Evolutionary conservation across 1,284 basidiomycete species (phyloP).

Genomic region (Leccinum pseudoinsigne): DNA sequence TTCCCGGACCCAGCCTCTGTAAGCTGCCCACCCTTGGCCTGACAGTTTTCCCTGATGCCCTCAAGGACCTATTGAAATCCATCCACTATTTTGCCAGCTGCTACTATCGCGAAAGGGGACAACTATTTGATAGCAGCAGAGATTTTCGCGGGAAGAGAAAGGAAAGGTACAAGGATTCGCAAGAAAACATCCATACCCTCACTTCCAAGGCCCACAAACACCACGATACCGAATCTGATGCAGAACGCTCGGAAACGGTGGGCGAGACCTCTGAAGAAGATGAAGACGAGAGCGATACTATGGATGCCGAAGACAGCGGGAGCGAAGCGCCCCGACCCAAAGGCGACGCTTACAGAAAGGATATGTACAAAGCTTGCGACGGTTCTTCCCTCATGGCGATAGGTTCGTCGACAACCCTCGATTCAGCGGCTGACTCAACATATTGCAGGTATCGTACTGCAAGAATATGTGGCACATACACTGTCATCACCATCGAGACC

Average conservation of each 20-base stretch:
- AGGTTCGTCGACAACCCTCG: slow-evolving; percentile 41
- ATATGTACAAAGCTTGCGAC: slow-evolving; percentile 76
- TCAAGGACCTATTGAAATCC: slow-evolving; percentile 67
- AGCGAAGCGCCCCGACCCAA: slow-evolving; percentile 9
- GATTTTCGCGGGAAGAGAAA: slow-evolving; percentile 47
- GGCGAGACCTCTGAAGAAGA: slow-evolving; percentile 25
- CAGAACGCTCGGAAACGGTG: slow-evolving; percentile 21
- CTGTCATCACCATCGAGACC: slow-evolving; percentile 11
- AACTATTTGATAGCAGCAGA: slow-evolving; percentile 52
- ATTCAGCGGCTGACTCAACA: slow-evolving; percentile 11
- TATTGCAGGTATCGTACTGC: slow-evolving; percentile 59
- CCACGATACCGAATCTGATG: slow-evolving; percentile 18
- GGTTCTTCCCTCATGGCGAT: slow-evolving; percentile 71
- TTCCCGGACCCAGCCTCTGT: slow-evolving; percentile 50
- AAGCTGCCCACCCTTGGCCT: slow-evolving; percentile 19
- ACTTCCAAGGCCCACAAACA: slow-evolving; percentile 13
- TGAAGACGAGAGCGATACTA: slow-evolving; percentile 22
- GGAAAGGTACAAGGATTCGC: slow-evolving; percentile 10
- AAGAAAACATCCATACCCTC: slow-evolving; percentile 27
- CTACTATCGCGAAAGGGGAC: slow-evolving; percentile 60
- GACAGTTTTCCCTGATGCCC: slow-evolving; percentile 8
- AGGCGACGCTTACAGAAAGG: slow-evolving; percentile 36
- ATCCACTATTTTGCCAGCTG: slow-evolving; percentile 66
- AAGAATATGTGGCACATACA: slow-evolving; percentile 54
- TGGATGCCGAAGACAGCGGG: slow-evolving; percentile 13